Evolutionary conservation across 2,329 filamentous ascomycete species (phyloP).

Genomic region (Zopfia rhizophila): DNA sequence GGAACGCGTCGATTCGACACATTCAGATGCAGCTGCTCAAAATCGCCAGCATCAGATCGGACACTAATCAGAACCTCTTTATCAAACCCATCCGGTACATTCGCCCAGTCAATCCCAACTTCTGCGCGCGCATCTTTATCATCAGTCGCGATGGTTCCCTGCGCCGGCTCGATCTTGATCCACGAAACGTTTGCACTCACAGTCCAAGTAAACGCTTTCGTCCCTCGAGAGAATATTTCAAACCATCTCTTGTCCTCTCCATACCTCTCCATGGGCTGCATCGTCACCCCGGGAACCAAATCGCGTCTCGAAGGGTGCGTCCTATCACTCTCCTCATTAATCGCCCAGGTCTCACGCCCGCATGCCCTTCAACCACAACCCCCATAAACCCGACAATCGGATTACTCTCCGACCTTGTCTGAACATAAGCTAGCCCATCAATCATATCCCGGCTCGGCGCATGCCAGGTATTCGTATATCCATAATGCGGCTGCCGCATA

Average conservation of each 20-base stretch:
- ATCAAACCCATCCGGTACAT: constrained; percentile 22
- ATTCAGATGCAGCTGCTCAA: constrained; percentile 27
- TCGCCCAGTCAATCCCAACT: too few relatives aligned
- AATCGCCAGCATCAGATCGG: constrained; percentile 23
- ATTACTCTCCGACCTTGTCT: constrained; percentile 61
- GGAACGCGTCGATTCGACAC: constrained; percentile 24
- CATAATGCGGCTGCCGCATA: constrained; percentile 59
- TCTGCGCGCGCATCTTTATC: too few relatives aligned
- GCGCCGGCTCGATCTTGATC: too few relatives aligned
- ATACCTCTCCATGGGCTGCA: constrained; percentile 29
- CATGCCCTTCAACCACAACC: constrained; percentile 66
- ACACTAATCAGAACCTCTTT: constrained; percentile 22
- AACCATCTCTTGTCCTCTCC: constrained; percentile 13
- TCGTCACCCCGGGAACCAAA: constrained; percentile 39
- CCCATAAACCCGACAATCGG: constrained; percentile 67
- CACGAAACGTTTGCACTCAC: neutral
- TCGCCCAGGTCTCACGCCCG: constrained; percentile 10
- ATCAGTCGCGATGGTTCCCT: too few relatives aligned
- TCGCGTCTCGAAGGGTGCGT: constrained; percentile 66
- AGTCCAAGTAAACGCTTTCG: constrained; percentile 7
- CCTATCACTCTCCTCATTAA: constrained; percentile 69
- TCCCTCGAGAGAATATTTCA: constrained; percentile 2
- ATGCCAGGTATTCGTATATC: constrained; percentile 60
- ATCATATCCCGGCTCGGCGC: constrained; percentile 74
- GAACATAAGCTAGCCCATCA: constrained; percentile 67